Evolutionary conservation across 495 filamentous ascomycete genomes (phyloP), one percentile per base, ranked within the genome.

Genomic region (Neurospora sublineolata): DNA sequence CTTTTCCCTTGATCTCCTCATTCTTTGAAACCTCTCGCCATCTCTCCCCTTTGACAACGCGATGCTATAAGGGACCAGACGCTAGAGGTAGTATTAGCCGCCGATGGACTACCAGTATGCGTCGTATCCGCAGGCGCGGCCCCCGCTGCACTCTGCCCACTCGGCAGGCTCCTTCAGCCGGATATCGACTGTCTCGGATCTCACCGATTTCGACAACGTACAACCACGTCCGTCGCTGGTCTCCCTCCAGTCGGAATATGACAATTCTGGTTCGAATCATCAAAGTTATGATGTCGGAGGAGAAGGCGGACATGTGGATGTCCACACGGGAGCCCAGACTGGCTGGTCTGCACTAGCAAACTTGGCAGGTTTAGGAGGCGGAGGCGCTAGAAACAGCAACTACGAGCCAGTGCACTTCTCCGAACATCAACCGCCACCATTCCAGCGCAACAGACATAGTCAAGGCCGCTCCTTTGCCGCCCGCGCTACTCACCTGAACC

Each of bases 151-250:
- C 14, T 71, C 71, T 4, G 71, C 42, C 70, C 74, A 72, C 7
- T 75, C 74, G 14, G 60, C 72, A 39, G 68, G 77, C 37, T 68
- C 75, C 37, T 72, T 85, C 71, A 81, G 80, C 69, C 80, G 83
- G 72, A 82, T 86, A 69, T 83, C 83, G 37, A 79, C 77, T 41
- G 69, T 85, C 11, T 84, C 82, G 38, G 82, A 84, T 67, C 76
- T 79, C 36, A 73, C 75, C 42, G 79, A 80, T 41, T 73, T 75
- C 41, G 78, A 77, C 58, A 77, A 69, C 60, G 69, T 82, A 68
- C 81, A 76, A 20, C 73, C 77, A 5, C 81, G 82, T 20, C 82
- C 83, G 39, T 83, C 82, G 0, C 78, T 83, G 36, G 78, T 83
- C 7, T 83, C 83, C 40, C 77, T 84, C 14, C 79, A 80, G 70